Evolutionary conservation across 73 alveolate genomes (phyloP), one percentile per base, ranked within the genome.

Genomic region (Paramecium caudatum): DNA sequence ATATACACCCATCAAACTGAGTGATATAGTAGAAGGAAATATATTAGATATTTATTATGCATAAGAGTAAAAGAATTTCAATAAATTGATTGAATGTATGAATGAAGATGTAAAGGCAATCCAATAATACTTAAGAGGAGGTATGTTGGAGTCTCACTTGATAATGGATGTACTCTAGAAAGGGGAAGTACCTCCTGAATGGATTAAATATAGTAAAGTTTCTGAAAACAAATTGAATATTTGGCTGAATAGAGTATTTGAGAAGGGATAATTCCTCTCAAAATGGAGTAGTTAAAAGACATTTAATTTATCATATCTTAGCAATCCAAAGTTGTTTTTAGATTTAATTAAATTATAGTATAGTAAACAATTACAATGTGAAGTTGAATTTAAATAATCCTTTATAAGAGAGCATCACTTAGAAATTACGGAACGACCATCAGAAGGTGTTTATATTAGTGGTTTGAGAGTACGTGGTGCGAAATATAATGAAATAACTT

Each of bases 241-340:
- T 3, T 65, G 83, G 83, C 83, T 65, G 0, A 36, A 32, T 33
- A 65, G 34, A n/a, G 17, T 65, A 36, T 65, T 65, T 15, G 49
- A 65, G 4, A 65, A 36, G 15, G 83, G 47, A 0, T 36, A 65
- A 12, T 65, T 65, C 32, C 34, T 65, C 34, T 33, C 83, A 3
- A 65, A 65, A 65, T 65, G 83, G 83, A 33, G 15, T 0, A 33
- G 36, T 65, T 36, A 33, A 8, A 33, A 36, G 8, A 32, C 19
- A 17, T 65, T 12, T 13, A 65, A 65, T 65, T 33, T 65, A 16
- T 25, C 32, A 32, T 33, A 65, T 65, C 34, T 65, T 65, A 33
- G 15, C 50, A 65, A 33, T 13, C 83, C 83, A 3, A 36, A 65
- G 8, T 21, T 25, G 3, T 65, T 65, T 23, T 55, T 55, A 23